phyloP scores from a whole-genome alignment of 441 rosid species.

The Populus hybrid region DNA sequence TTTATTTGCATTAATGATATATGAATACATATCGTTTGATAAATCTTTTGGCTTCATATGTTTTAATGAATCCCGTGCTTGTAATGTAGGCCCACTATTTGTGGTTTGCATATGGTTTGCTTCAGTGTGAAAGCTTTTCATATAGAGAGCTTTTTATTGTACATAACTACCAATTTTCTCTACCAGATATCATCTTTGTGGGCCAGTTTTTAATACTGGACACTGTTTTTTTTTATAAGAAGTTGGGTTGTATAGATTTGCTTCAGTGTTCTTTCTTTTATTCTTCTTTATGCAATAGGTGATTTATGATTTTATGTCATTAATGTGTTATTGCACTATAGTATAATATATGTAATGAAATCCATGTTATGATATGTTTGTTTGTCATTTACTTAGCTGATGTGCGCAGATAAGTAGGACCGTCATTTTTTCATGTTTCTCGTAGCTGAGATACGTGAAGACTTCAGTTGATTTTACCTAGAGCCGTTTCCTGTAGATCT shows the following conservation, averaged over 20 bases:
- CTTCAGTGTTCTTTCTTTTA: slow-evolving; percentile 8
- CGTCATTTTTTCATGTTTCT: background rate
- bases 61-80: slow-evolving; percentile 27
- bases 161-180: slow-evolving; percentile 23
- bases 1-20: background rate
- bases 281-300: slow-evolving; percentile 13
- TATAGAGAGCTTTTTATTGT: slow-evolving; percentile 14
- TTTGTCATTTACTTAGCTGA: background rate
- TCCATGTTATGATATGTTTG: background rate
- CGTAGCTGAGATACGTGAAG: background rate
- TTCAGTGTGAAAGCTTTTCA: slow-evolving; percentile 6
- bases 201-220: slow-evolving; percentile 25
- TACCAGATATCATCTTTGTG: slow-evolving; percentile 22
- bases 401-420: background rate
- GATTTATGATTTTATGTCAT: slow-evolving; percentile 1
- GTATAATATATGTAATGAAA: background rate
- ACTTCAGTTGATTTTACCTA: too few relatives aligned
- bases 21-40: background rate
- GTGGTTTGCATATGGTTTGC: slow-evolving; percentile 35
- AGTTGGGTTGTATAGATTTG: background rate
- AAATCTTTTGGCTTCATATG: slow-evolving; percentile 39
- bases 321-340: too few relatives aligned
- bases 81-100: slow-evolving; percentile 22
- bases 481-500: too few relatives aligned
- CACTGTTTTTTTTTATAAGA: slow-evolving; percentile 12